These are phyloP conservation scores for Eragrostis curvula DNA, from an alignment of 176 grass and related monocot genomes.

Conservation along the genomic window DNA sequence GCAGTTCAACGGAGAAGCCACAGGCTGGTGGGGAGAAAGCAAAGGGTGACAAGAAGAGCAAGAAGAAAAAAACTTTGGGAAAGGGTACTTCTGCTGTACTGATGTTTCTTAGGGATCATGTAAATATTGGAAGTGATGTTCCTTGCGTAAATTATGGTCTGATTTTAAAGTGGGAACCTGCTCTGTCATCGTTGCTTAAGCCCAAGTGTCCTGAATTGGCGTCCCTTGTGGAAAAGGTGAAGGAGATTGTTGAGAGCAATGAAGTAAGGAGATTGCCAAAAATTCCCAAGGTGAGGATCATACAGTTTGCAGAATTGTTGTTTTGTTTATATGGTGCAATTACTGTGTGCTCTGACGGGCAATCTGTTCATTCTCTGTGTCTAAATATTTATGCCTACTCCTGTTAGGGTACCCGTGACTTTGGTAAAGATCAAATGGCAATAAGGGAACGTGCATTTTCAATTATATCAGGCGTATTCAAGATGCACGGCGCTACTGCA, in stretches of 20 bases:
- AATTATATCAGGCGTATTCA: slow-evolving; percentile 87
- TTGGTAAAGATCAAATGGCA: slow-evolving; percentile 93
- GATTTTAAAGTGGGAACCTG: slow-evolving; percentile 55
- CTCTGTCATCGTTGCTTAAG: slow-evolving; percentile 68
- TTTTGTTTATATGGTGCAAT: background rate
- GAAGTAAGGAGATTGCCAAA: slow-evolving; percentile 98
- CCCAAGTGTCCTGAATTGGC: slow-evolving; percentile 68
- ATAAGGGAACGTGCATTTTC: slow-evolving; percentile 93
- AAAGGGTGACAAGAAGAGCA: slow-evolving; percentile 81
- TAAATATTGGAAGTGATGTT: slow-evolving; percentile 43
- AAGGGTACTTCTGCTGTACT: slow-evolving; percentile 78
- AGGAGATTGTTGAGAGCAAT: slow-evolving; percentile 98
- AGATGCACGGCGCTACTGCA: slow-evolving; percentile 91
- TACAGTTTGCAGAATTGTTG: background rate
- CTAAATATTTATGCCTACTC: slow-evolving; percentile 23
- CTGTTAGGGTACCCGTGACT: slow-evolving; percentile 90
- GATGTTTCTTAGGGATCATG: slow-evolving; percentile 65
- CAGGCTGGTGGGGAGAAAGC: slow-evolving; percentile 50
- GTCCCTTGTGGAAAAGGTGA: slow-evolving; percentile 68
- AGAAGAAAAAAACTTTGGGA: slow-evolving; percentile 94
- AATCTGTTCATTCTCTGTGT: background rate
- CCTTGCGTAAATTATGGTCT: slow-evolving; percentile 41
- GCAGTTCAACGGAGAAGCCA: slow-evolving; percentile 71
- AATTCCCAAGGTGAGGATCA: slow-evolving; percentile 86
- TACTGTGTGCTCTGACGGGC: background rate